These are phyloP conservation scores for Fusarium sp. DNA, from an alignment of 2,329 filamentous ascomycete genomes.

Conservation along the genomic window DNA sequence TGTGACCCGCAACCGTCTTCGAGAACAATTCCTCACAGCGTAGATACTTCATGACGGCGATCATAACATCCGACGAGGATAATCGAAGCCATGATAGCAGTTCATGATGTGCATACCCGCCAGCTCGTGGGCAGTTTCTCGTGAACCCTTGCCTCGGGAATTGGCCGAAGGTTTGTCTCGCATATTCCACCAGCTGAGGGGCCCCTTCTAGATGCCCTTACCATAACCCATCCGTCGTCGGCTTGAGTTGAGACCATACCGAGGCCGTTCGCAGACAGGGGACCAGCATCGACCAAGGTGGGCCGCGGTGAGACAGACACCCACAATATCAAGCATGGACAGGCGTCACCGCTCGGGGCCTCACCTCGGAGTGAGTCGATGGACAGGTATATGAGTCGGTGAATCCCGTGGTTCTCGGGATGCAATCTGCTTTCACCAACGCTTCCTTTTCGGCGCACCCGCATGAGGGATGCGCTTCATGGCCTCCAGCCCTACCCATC, in stretches of 20 bases:
- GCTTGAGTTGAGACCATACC: conserved; percentile 7
- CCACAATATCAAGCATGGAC: conserved; percentile 9
- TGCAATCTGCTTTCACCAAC: conserved; percentile 3
- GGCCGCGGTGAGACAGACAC: conserved; percentile 18
- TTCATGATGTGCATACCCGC: not conserved
- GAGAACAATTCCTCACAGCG: not conserved
- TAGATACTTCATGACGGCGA: not conserved
- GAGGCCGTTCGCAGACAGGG: conserved; percentile 7
- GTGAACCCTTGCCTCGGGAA: conserved; percentile 15
- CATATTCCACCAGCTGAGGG: not conserved
- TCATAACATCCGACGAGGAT: not conserved
- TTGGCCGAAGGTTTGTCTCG: conserved; percentile 13
- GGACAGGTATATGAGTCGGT: conserved; percentile 20
- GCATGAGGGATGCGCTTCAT: not conserved
- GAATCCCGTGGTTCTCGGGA: conserved; percentile 21
- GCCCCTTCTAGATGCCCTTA: not conserved
- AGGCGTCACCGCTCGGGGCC: conserved; percentile 9
- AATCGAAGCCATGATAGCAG: not conserved
- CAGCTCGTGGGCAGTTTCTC: conserved; percentile 4
- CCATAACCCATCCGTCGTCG: not conserved
- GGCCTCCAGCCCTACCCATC: conserved; percentile 14
- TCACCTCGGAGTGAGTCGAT: conserved; percentile 20
- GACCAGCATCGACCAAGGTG: not conserved
- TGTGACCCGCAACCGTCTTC: not conserved
- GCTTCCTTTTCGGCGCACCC: conserved; percentile 7